Conservation (phyloP, 768 basidiomycete genomes). For the Lentinus tigrinus region DNA sequence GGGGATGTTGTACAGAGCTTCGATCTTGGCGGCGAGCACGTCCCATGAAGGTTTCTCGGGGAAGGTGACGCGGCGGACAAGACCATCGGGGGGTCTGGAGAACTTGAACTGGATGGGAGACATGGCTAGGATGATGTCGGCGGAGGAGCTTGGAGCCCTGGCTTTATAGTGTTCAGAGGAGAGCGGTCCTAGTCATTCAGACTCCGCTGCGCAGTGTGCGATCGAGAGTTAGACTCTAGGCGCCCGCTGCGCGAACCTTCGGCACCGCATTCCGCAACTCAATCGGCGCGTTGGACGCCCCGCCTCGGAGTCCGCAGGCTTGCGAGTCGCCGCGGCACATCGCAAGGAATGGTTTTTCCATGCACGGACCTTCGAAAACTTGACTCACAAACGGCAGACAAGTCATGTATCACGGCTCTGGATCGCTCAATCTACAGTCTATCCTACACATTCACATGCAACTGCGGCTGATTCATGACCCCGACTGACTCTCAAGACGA, state of each 20-base stretch:
- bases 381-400: neutral
- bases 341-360: neutral
- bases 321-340: neutral
- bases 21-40: slow-evolving; percentile 54
- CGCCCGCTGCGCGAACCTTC: slow-evolving; percentile 14
- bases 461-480: neutral
- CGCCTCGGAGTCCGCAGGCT: neutral
- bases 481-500: neutral
- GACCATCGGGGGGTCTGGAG: slow-evolving; percentile 45
- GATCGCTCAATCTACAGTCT: neutral
- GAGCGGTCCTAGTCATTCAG: slow-evolving; percentile 4
- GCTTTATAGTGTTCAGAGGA: slow-evolving; percentile 4
- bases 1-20: slow-evolving; percentile 55
- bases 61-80: slow-evolving; percentile 63
- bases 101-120: slow-evolving; percentile 64
- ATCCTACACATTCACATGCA: neutral
- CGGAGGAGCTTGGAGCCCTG: neutral
- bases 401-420: neutral
- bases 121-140: slow-evolving; percentile 35
- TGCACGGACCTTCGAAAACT: too few species aligned
- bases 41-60: slow-evolving; percentile 52
- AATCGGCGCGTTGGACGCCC: slow-evolving; percentile 2
- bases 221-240: slow-evolving; percentile 10
- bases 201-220: slow-evolving; percentile 23
- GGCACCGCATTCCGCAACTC: slow-evolving; percentile 17